Percentiles rank a stretch among this genome's conserved stretches.
Evolutionary conservation across 2,329 filamentous ascomycete genomes (phyloP).

Genomic region (Gremmenia infestans): DNA sequence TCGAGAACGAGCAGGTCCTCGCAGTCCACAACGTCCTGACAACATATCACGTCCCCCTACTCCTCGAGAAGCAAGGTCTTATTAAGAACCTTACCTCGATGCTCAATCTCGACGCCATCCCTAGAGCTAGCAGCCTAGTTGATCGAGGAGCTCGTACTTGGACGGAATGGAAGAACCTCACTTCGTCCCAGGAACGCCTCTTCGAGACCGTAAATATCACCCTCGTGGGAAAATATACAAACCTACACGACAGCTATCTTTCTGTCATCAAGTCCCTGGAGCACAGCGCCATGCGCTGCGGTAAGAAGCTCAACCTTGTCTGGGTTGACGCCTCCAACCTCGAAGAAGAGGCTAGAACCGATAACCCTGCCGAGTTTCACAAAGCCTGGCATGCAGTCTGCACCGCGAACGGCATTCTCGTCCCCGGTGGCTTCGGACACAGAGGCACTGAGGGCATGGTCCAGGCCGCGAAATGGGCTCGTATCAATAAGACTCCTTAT

Average conservation of each 20-base stretch:
- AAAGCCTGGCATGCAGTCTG: constrained; percentile 79
- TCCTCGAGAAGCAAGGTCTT: constrained; percentile 78
- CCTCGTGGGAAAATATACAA: constrained; percentile 88
- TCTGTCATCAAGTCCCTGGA: constrained; percentile 82
- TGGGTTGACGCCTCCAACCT: constrained; percentile 85
- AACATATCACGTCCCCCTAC: constrained; percentile 92
- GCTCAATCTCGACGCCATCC: constrained; percentile 58
- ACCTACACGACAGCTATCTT: constrained; percentile 80
- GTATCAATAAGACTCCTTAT: constrained; percentile 74
- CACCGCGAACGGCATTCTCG: constrained; percentile 58
- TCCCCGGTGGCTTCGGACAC: constrained; percentile 60
- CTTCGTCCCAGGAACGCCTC: constrained; percentile 60
- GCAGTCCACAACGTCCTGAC: constrained; percentile 86
- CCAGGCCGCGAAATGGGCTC: constrained; percentile 77
- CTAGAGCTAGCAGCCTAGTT: constrained; percentile 48
- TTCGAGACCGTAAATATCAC: constrained; percentile 72
- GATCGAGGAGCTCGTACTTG: constrained; percentile 66
- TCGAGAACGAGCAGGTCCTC: constrained; percentile 79
- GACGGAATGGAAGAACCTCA: constrained; percentile 70
- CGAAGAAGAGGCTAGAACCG: constrained; percentile 58
- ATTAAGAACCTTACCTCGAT: constrained; percentile 60
- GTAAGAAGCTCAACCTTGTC: constrained; percentile 70
- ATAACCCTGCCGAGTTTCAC: constrained; percentile 69
- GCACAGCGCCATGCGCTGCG: constrained; percentile 84
- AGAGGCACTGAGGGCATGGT: constrained; percentile 91